phyloP scores from a whole-genome alignment of 257 asterid species.

The Pogostemon cablin region DNA sequence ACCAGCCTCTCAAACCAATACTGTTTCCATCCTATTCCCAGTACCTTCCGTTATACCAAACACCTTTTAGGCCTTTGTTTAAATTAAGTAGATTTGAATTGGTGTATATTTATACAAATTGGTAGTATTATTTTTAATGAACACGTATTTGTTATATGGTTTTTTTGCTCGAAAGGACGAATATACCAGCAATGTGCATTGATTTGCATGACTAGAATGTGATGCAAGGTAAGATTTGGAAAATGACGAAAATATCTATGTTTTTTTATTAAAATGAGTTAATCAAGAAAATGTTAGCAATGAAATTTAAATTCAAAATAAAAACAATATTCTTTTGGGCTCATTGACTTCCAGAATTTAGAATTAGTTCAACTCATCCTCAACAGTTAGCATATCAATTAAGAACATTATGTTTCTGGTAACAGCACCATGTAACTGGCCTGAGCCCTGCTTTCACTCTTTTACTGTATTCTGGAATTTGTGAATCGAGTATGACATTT shows the following conservation, averaged over 20 bases:
- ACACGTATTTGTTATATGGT: not conserved
- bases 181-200: not conserved
- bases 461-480: not conserved
- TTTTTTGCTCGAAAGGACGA: not conserved
- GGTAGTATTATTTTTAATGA: not conserved
- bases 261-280: constrained; percentile 9
- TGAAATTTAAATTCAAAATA: not conserved
- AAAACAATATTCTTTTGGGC: not conserved
- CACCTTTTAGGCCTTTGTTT: not conserved
- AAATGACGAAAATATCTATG: not conserved
- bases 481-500: constrained; percentile 2
- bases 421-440: not conserved
- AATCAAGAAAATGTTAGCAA: not conserved
- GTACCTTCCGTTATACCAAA: too few relatives aligned
- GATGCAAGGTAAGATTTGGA: not conserved
- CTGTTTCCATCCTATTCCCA: too few relatives aligned
- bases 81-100: not conserved
- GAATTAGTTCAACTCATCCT: constrained; percentile 13
- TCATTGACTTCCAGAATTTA: constrained; percentile 9
- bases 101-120: not conserved
- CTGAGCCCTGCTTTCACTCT: not conserved
- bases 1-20: too few relatives aligned
- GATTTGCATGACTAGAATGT: not conserved
- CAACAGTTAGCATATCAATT: constrained; percentile 14
- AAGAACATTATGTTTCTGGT: constrained; percentile 6